Base-by-base conservation (phyloP, 2,329 filamentous ascomycete genomes). In the Alternaria rosae region DNA sequence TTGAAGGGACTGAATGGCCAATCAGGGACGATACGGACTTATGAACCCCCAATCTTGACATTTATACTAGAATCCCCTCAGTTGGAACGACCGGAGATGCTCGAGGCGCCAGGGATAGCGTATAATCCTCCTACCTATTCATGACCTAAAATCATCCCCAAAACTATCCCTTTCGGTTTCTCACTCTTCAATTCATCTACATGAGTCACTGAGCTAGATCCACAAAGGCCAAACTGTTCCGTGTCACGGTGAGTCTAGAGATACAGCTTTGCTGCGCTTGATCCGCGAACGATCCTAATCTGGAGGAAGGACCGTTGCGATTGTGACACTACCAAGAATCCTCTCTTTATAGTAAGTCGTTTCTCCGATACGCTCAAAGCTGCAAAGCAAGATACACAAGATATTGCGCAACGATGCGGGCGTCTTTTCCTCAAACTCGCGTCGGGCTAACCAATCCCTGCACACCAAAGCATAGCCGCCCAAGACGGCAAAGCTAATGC, bases 151-250 rank as follows among this genome's bases (percentile, higher is more conserved):
- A 17, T 44, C 50, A 35, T 9, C 15, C 54, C 15, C 43, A 25
- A 28, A 42, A 50, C 43, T 23, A 50, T 28, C 43, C 51, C 35
- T 6, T 30, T 35, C 35, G 47, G 43, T 59, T 41, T 15, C 32
- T n/a, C 26, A 32, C 52, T 30, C 23, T 35, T 41, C 30, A 32
- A 41, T 5, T 23, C 50, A 50, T 62, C 21, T 41, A 51, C 17
- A 35, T 59, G 59, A 58, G 28, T 54, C 54, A 38, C 38, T 30
- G 55, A 30, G 9, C 55, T 59, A 54, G 55, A 48, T 54, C 11
- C 26, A 17, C 15, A 12, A 38, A 43, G 48, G 26, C 42, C 26
- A 23, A 35, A 30, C 23, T 23, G 8, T 58, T 43, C 25, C 6
- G 45, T 48, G 48, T 54, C 54, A 38, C 43, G 17, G 48, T 48